Evolutionary conservation across 345 rosid species (phyloP).

Genomic region (Eucalyptus marginata): DNA sequence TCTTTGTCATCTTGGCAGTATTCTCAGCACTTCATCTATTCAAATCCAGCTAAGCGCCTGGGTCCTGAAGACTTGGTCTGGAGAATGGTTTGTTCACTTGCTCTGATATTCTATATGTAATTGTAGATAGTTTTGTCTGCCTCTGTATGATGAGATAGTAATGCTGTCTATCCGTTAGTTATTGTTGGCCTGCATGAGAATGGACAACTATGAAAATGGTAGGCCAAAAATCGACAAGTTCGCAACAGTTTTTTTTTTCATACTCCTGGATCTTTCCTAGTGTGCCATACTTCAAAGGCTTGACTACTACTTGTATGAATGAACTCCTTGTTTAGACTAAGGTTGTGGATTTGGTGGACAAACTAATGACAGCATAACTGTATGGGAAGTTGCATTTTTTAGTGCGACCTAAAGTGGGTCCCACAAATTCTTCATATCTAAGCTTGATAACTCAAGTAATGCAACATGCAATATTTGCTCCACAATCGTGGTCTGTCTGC

Average conservation of each 20-base stretch:
- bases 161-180: neutral
- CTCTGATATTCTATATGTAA: neutral
- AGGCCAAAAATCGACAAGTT: neutral
- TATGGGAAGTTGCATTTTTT: neutral
- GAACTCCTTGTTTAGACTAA: neutral
- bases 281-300: neutral
- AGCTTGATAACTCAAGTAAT: neutral
- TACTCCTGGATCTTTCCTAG: neutral
- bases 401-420: neutral
- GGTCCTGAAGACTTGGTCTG: conserved; percentile 97
- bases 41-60: conserved; percentile 84
- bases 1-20: conserved; percentile 30
- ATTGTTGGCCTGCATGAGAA: neutral
- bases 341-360: neutral
- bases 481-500: neutral
- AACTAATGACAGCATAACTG: neutral
- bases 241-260: neutral
- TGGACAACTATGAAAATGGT: neutral
- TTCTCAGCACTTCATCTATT: conserved; percentile 73
- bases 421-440: neutral
- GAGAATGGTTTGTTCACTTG: conserved; percentile 66
- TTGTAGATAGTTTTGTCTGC: neutral
- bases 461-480: neutral
- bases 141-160: neutral
- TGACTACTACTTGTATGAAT: neutral